Base-by-base conservation (phyloP, 352 stramenopile species). In the Globisporangium middletonii region DNA sequence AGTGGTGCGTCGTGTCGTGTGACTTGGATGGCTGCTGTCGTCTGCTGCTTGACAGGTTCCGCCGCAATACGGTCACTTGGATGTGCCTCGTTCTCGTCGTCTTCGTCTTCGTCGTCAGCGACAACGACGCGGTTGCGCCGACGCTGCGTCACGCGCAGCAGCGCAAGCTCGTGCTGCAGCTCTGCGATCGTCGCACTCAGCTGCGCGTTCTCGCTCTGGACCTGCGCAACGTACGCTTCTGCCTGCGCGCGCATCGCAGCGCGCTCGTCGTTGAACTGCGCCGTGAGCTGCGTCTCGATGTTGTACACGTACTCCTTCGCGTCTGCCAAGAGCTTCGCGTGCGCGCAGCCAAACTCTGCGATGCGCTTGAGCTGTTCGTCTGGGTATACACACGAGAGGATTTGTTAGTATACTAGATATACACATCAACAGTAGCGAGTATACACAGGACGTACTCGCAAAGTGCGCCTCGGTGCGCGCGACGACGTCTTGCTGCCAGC, bases 361-460 rank as follows among this genome's bases (percentile, higher is more conserved):
- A 91, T 91, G 38, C 81, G 73, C 64, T 89, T 91, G 19, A 91
- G 61, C 60, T 91, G 81, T 45, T 91, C 77, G 55, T 87, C 81
- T 91, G 44, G 12, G 30, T 26, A 49, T 3, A 37, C 7, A 38
- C 4, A 43, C 12, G 18, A 51, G 46, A 27, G 38, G 5, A 26
- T n/a, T 7, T 3, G 45, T 52, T 26, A 59, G 27, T 27, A 48
- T 13, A 1, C 37, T 7, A 1, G 0, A 18, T 7, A 45, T 26
- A 52, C 48, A 50, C 44, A 33, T 27, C 28, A 52, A 57, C 1
- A 1, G 13, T n/a, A n/a, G n/a, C n/a, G 18, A 4, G 41, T 45
- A 45, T n/a, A n/a, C 41, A 45, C 2, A 28, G n/a, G 37, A 82
- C 77, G 23, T 55, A 90, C 80, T 88, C 0, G 76, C 68, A 57